Base-by-base conservation (phyloP, 2,329 filamentous ascomycete species). In the Dactylellina drechsleri region DNA sequence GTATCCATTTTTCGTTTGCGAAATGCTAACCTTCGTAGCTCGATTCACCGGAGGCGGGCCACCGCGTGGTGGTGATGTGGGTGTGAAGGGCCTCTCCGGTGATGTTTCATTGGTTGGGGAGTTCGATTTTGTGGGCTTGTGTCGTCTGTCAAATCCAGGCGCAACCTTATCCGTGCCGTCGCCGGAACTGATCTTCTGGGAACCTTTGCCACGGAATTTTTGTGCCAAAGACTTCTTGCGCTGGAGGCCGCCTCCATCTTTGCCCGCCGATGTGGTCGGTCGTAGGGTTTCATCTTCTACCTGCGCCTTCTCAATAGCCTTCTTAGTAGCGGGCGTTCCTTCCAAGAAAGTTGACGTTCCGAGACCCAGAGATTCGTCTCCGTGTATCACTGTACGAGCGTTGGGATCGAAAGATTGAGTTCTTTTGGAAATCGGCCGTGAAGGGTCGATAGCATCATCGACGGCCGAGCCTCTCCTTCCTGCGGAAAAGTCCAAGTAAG, bases 271-370 rank as follows among this genome's bases (percentile, higher is more conserved):
- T 7, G 78, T 78, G 40, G 65, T 75, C 52, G 79, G 78, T 41
- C 77, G 75, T 20, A 78, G 72, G 31, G 83, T 82, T 16, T 81
- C 75, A 23, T 80, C 76, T 5, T 84, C 83, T 20, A 86, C 82
- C 65, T 83, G 80, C 28, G 80, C 78, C 70, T 87, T 86, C 53
- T 90, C 87, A 16, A 86, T 86, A 36, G 87, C 90, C 79, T 94
- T 87, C 78, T 89, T 89, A 28, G 93, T 91, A 28, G 93, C 95
- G 13, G 95, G 94, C 0, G 95, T 91, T 41, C 95, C 95, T 79
- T 99, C 95, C 20, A 99, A 83, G 85, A 98, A 98, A 1, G 95
- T 99, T 40, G 93, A 96, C 0, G 93, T 97, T 62, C 95, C 95
- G 6, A 99, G 84, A 8, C 95, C 95, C 76, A 92, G 84, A 2